Conservation (phyloP, 2,329 filamentous ascomycete genomes). For the Didymella keratinophila region DNA sequence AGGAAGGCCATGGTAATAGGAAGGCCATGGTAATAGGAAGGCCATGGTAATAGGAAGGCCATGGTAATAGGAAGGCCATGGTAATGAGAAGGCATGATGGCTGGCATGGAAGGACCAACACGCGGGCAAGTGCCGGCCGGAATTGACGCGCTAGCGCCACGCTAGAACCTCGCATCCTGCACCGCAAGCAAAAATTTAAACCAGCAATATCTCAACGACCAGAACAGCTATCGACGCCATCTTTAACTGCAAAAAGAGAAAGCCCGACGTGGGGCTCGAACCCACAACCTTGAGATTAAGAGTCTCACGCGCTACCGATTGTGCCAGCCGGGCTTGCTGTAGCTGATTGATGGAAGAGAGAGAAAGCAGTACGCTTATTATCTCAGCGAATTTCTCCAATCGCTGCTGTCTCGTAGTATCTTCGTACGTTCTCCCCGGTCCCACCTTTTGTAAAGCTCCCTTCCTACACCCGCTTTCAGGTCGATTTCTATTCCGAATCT, state of each 20-base stretch:
- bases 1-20: too few species aligned
- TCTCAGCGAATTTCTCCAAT: neutral
- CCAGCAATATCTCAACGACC: neutral
- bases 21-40: too few species aligned
- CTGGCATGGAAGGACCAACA: neutral
- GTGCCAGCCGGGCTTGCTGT: slow-evolving; percentile 36
- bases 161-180: neutral
- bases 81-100: neutral
- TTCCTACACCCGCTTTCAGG: neutral
- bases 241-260: slow-evolving; percentile 10
- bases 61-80: too few species aligned
- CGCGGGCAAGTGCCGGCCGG: neutral
- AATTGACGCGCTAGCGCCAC: neutral
- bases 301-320: slow-evolving; percentile 34
- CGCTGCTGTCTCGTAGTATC: neutral
- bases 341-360: slow-evolving; percentile 10
- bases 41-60: too few species aligned
- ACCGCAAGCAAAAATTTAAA: slow-evolving; percentile 5
- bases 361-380: neutral
- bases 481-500: neutral
- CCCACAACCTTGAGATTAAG: slow-evolving; percentile 51
- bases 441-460: neutral
- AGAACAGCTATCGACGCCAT: neutral
- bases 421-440: too few species aligned
- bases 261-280: slow-evolving; percentile 58